phyloP scores from a whole-genome alignment of 257 asterid species.

The Nicotiana undulata region DNA sequence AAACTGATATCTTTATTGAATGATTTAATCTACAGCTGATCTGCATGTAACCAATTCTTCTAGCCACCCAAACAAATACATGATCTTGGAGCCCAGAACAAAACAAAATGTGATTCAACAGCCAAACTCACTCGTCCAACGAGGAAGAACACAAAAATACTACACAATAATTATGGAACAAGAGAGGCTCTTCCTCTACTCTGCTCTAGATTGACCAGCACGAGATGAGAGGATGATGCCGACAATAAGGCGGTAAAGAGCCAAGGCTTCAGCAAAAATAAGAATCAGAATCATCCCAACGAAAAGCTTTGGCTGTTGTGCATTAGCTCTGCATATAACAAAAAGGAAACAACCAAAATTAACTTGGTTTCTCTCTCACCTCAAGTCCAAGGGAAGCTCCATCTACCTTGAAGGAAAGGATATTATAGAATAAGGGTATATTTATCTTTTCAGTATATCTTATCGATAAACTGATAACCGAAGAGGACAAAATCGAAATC shows the following conservation, averaged over 20 bases:
- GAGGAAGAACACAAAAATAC: conserved; percentile 12
- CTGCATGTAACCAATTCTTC: conserved; percentile 11
- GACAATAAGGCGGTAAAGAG: conserved; percentile 72
- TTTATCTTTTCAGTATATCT: no score
- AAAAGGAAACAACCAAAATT: not conserved
- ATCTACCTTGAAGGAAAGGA: no score
- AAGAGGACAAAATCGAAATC: no score
- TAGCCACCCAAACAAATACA: conserved; percentile 19
- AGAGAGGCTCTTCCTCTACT: conserved; percentile 29
- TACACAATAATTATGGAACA: conserved; percentile 10
- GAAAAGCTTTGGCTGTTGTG: conserved; percentile 79
- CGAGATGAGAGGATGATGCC: conserved; percentile 91
- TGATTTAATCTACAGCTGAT: conserved; percentile 30
- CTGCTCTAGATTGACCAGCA: conserved; percentile 88
- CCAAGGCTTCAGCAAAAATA: conserved; percentile 73
- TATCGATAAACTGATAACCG: no score
- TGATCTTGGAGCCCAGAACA: conserved; percentile 10
- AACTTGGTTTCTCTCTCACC: not conserved
- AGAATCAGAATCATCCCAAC: conserved; percentile 86
- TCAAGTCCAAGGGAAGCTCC: not conserved
- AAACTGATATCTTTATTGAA: conserved; percentile 26
- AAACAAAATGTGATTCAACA: conserved; percentile 7
- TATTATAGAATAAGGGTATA: no score
- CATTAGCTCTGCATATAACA: conserved; percentile 53
- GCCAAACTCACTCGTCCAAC: conserved; percentile 21